phyloP scores from a whole-genome alignment of 345 rosid species.

The Balakata baccata region DNA sequence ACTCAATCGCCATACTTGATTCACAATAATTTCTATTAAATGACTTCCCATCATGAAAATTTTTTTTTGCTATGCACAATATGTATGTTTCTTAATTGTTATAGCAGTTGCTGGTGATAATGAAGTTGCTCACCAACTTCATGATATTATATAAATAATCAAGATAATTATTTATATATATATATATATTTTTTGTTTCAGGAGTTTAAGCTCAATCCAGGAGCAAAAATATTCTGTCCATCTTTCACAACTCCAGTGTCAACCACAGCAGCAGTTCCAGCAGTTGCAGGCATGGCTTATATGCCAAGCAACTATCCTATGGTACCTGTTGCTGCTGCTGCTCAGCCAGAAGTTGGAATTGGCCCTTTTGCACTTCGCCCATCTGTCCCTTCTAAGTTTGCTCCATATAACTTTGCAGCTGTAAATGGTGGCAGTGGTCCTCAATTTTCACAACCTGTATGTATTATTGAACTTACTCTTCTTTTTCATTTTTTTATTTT shows the following conservation, averaged over 20 bases:
- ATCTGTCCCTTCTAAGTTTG: constrained; percentile 49
- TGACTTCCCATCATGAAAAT: background rate
- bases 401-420: constrained; percentile 46
- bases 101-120: background rate
- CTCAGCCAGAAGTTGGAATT: constrained; percentile 53
- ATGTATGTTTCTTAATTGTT: background rate
- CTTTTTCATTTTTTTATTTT: background rate
- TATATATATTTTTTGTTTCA: constrained; percentile 20
- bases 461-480: constrained; percentile 26
- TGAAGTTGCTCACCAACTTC: background rate
- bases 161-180: background rate
- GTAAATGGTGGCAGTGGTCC: constrained; percentile 43
- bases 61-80: background rate
- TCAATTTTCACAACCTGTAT: constrained; percentile 59
- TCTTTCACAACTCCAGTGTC: constrained; percentile 47
- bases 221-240: constrained; percentile 75
- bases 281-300: constrained; percentile 46
- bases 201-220: constrained; percentile 91
- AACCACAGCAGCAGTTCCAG: constrained; percentile 40
- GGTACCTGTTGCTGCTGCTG: constrained; percentile 47
- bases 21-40: background rate
- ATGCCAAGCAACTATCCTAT: constrained; percentile 47
- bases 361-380: constrained; percentile 50
- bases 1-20: background rate
- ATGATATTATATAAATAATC: background rate